Conservation (phyloP, 1,139 yeast genomes). For the Suhomyces taliae region DNA sequence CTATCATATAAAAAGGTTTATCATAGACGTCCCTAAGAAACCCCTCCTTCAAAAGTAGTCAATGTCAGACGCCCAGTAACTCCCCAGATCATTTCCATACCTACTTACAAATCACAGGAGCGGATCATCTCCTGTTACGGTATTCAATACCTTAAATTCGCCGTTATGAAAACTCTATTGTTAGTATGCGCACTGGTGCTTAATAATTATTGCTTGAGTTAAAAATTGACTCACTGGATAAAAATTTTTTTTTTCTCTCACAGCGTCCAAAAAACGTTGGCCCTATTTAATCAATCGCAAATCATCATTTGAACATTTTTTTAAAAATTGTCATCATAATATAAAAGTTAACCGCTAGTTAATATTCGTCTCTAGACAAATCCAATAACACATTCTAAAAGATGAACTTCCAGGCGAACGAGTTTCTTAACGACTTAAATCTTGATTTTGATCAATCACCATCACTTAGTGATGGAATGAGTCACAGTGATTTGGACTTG, state of each 20-base stretch:
- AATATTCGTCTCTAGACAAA: not conserved
- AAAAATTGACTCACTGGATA: not conserved
- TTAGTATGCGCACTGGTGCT: not conserved
- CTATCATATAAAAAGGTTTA: too few species aligned
- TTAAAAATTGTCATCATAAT: not conserved
- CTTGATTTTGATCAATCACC: slow-evolving; percentile 30
- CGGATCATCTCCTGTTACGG: too few species aligned
- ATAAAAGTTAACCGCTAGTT: not conserved
- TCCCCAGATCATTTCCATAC: too few species aligned
- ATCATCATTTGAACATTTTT: not conserved
- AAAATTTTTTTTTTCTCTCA: too few species aligned
- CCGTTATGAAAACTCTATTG: not conserved
- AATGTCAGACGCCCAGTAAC: too few species aligned
- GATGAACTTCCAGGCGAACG: slow-evolving; percentile 47
- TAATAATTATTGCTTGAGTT: not conserved
- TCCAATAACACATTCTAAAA: slow-evolving; percentile 4
- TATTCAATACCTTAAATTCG: not conserved
- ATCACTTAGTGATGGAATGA: slow-evolving; percentile 15
- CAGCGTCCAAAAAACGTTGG: not conserved
- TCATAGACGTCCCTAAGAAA: too few species aligned
- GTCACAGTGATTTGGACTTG: slow-evolving; percentile 39
- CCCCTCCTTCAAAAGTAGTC: too few species aligned
- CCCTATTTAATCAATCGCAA: not conserved
- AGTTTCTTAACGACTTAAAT: slow-evolving; percentile 44
- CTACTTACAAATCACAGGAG: too few species aligned